Evolutionary conservation across 345 rosid species (phyloP).

Genomic region (Boechera stricta): DNA sequence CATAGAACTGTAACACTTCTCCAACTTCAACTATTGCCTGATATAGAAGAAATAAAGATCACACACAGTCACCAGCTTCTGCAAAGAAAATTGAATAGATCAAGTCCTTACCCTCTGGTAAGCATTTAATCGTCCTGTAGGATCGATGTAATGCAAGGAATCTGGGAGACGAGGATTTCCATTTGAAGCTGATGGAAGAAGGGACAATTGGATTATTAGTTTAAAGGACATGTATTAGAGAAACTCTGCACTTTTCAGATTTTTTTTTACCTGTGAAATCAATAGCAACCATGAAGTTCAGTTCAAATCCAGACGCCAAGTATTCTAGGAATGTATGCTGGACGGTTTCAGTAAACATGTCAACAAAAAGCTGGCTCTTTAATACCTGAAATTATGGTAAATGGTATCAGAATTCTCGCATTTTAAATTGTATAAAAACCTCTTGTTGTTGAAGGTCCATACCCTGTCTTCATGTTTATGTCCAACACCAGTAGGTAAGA

Average conservation of each 20-base stretch:
- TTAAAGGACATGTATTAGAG: neutral
- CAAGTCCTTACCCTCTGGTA: constrained; percentile 65
- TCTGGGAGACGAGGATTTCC: constrained; percentile 92
- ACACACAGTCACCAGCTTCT: constrained; percentile 18
- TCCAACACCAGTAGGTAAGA: constrained; percentile 63
- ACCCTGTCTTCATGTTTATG: constrained; percentile 70
- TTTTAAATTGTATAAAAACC: neutral
- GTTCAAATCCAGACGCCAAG: constrained; percentile 78
- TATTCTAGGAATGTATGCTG: constrained; percentile 85
- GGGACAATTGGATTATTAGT: constrained; percentile 11
- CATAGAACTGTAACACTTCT: constrained; percentile 89
- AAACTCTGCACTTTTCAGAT: neutral
- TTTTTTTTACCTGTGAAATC: constrained; percentile 80
- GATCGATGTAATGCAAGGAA: constrained; percentile 84
- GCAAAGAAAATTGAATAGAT: neutral
- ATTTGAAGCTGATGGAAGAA: constrained; percentile 76
- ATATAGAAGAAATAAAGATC: constrained; percentile 1
- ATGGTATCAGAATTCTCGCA: constrained; percentile 1
- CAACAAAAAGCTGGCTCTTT: constrained; percentile 78
- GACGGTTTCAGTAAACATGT: constrained; percentile 67
- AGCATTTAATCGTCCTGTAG: constrained; percentile 71
- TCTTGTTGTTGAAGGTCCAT: constrained; percentile 24
- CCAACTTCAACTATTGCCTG: constrained; percentile 93
- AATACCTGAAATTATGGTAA: constrained; percentile 50
- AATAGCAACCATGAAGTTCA: constrained; percentile 94